A percentile compares a stretch with the other conserved stretches of the same genome.
phyloP scores from a whole-genome alignment of 2,329 filamentous ascomycete genomes.

The Gyromitra esculenta region DNA sequence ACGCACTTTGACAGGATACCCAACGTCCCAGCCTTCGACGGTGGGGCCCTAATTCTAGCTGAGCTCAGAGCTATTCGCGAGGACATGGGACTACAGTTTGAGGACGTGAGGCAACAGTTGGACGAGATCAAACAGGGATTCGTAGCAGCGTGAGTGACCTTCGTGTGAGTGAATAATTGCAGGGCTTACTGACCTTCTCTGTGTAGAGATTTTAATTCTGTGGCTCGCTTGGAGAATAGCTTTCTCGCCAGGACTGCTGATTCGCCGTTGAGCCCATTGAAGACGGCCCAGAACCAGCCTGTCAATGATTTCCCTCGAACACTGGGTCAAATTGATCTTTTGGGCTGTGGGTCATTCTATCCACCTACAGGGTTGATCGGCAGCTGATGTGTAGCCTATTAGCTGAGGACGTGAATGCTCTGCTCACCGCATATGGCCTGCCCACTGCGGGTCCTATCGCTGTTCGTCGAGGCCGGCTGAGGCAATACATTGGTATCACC shows the following conservation, averaged over 20 bases:
- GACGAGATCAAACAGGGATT: conserved; percentile 28
- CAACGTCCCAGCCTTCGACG: conserved; percentile 5
- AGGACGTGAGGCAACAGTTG: conserved; percentile 27
- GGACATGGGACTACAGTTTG: conserved; percentile 17
- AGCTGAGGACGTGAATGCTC: conserved; percentile 16
- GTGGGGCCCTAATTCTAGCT: conserved; percentile 19
- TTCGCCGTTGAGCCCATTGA: conserved; percentile 18
- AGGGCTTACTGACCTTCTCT: conserved; percentile 21
- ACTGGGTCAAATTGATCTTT: conserved; percentile 16
- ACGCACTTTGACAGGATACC: conserved; percentile 2
- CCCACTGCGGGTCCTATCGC: conserved; percentile 16
- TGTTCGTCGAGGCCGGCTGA: conserved; percentile 11
- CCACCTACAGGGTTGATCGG: conserved; percentile 18
- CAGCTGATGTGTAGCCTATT: conserved; percentile 28
- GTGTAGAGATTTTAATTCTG: conserved; percentile 23
- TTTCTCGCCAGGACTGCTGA: conserved; percentile 9
- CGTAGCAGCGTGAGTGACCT: conserved; percentile 12
- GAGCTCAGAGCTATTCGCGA: conserved; percentile 15
- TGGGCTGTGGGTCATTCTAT: conserved; percentile 8
- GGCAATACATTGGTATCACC: conserved; percentile 11
- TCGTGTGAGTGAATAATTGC: conserved; percentile 4
- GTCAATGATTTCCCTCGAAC: conserved; percentile 14
- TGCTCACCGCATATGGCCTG: conserved; percentile 27
- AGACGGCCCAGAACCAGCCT: not conserved
- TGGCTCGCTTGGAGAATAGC: conserved; percentile 22